These are phyloP conservation scores for Globisporangium spiculum DNA, from an alignment of 352 stramenopile genomes.

Conservation along the genomic window DNA sequence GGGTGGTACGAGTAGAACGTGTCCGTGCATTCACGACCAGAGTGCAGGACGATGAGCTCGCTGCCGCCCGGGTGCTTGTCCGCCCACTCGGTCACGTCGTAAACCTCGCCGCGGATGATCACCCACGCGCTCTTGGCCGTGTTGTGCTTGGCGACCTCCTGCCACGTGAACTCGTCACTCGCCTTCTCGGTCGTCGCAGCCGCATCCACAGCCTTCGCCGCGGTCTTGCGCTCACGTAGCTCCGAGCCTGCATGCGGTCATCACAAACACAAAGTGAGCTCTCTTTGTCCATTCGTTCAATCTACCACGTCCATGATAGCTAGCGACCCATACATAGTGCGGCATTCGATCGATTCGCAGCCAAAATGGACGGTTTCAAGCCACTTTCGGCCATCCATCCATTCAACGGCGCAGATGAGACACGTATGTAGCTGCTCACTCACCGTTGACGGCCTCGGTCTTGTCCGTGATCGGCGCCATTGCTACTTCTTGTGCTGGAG, in stretches of 20 bases:
- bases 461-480: conserved; percentile 16
- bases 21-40: conserved; percentile 81
- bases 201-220: conserved; percentile 6
- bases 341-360: not conserved
- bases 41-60: conserved; percentile 79
- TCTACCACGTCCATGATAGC: not conserved
- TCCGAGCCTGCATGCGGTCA: conserved; percentile 5
- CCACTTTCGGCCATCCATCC: not conserved
- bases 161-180: conserved; percentile 84
- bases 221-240: conserved; percentile 60
- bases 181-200: conserved; percentile 17
- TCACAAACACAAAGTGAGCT: not conserved
- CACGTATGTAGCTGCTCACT: not conserved
- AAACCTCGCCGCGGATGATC: conserved; percentile 92
- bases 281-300: not conserved
- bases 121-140: conserved; percentile 96
- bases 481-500: not conserved
- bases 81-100: conserved; percentile 90
- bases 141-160: conserved; percentile 95
- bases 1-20: conserved; percentile 92
- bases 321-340: not conserved
- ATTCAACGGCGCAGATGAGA: not conserved
- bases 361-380: conserved; percentile 7
- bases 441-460: conserved; percentile 6
- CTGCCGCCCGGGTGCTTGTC: conserved; percentile 80